These are phyloP conservation scores for Pseudopyrenochaeta lycopersici DNA, from an alignment of 2,329 filamentous ascomycete species.

Conservation along the genomic window DNA sequence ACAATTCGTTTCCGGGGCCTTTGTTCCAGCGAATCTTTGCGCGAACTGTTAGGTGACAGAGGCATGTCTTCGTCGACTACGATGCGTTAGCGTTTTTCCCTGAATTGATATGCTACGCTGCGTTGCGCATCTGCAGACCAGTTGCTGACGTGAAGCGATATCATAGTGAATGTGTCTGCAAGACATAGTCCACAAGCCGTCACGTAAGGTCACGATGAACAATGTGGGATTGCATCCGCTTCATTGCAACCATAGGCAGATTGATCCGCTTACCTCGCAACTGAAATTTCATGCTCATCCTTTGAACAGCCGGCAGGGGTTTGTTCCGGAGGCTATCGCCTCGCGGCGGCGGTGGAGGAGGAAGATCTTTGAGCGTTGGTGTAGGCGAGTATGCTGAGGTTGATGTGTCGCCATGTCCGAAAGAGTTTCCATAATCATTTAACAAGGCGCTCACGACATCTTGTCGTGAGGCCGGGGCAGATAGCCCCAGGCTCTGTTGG, in stretches of 20 bases:
- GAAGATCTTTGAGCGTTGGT: conserved; percentile 42
- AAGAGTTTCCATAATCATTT: conserved; percentile 48
- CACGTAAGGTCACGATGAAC: not conserved
- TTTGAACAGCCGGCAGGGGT: conserved; percentile 31
- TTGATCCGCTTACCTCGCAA: conserved; percentile 40
- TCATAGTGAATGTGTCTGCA: not conserved
- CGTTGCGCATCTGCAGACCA: not conserved
- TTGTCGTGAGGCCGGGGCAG: conserved; percentile 43
- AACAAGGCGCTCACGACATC: conserved; percentile 50
- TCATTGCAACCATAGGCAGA: not conserved
- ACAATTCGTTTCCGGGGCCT: conserved; percentile 36
- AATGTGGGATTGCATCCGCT: not conserved
- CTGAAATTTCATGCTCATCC: conserved; percentile 44
- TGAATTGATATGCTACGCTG: not conserved
- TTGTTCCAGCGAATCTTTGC: conserved; percentile 27
- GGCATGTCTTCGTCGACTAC: conserved; percentile 22
- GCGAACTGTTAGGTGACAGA: conserved; percentile 17
- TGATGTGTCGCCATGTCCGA: conserved; percentile 32
- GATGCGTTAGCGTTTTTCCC: conserved; percentile 4
- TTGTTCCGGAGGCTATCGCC: conserved; percentile 34
- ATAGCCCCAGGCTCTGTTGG: conserved; percentile 30
- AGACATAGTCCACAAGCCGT: conserved; percentile 2
- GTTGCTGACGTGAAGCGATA: conserved; percentile 10
- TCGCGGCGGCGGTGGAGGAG: conserved; percentile 36
- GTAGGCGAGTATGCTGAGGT: conserved; percentile 32